Evolutionary conservation across 768 basidiomycete species (phyloP), one percentile per base, ranked within the genome.

Genomic region (Macrocybe gigantea): DNA sequence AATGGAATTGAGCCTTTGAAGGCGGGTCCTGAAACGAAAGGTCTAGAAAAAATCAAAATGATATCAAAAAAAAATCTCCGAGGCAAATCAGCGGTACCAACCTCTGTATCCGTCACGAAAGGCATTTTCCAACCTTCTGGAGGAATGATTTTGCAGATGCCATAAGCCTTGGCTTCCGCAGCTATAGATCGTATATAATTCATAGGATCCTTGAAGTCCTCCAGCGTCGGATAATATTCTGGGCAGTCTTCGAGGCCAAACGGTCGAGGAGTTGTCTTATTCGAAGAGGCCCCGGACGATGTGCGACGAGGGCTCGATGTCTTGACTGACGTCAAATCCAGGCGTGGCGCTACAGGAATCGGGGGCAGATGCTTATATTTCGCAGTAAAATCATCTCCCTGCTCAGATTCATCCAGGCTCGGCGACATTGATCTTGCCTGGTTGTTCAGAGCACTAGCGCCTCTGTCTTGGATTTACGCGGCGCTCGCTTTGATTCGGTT

Each of bases 61-160:
- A 22, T 22, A 22, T 22, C 22, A 22, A 22, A 22, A 22, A 22
- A 22, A 22, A 22, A 2, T 22, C 22, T 22, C 4, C 4, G 1
- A 22, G 2, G 22, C 22, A 22, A 22, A 22, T 22, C 22, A 22
- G 22, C 22, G 22, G 41, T 46, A 72, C 83, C 52, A 56, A 93
- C 94, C 80, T 93, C 90, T 12, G 92, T 92, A 62, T 97, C 85
- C 39, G 94, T 89, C 8, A 91, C 85, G 62, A 96, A 98, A 6
- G 95, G 91, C 84, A 96, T 95, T 57, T 86, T 79, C 96, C 96
- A 99, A 14, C 79, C 87, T 48, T 77, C 74, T 1, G 96, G 96
- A 52, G 96, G 96, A 22, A 97, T 79, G 48, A 99, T 82, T 72
- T 99, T 99, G 71, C 91, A 94, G 57, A 99, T 93, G 22, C 96